Base-by-base conservation (phyloP, 805 yeast genomes). In the Kluyveromyces wickerhamii region DNA sequence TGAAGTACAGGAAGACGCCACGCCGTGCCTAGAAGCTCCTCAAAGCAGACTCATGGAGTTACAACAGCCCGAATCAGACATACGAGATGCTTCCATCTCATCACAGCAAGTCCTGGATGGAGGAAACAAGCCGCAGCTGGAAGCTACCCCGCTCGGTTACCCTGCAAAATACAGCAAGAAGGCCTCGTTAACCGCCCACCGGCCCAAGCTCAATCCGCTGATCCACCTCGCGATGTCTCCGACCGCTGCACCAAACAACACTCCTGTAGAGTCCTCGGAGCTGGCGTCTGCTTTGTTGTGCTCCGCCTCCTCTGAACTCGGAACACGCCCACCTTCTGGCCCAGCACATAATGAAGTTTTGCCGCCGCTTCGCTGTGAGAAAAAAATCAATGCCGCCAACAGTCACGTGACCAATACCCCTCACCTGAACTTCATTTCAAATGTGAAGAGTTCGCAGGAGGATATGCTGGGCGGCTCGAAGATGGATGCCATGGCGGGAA, bases 181-280 rank as follows among this genome's bases (percentile, higher is more conserved):
- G 15, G 27, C 15, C 20, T 20, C 18, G 30, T 20, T 27, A 17
- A 27, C 20, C 30, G 30, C 30, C 10, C 30, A 27, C 8, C 20
- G 21, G 7, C 33, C 33, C 14, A 22, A 20, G 25, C 18, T 30
- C 8, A 30, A 21, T 7, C 33, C 33, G 13, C 22, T 30, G 25
- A 30, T 30, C n/a, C 33, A 30, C 16, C 16, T 30, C 11, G 24
- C 33, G 26, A 30, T 30, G 33, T 30, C 33, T 9, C 33, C 33
- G 3, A 30, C 33, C n/a, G 33, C 33, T 21, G 33, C 33, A 13
- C 33, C 33, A 8, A 30, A 30, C 17, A 30, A 30, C n/a, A 30
- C 33, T 6, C 33, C 33, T 10, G 33, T 30, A 14, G 33, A 30
- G 18, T 24, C 27, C 16, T 13, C 27, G 8, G 15, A 13, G 27